Evolutionary conservation across 2,329 filamentous ascomycete genomes (phyloP).

Genomic region (Trichoderma asperellum): DNA sequence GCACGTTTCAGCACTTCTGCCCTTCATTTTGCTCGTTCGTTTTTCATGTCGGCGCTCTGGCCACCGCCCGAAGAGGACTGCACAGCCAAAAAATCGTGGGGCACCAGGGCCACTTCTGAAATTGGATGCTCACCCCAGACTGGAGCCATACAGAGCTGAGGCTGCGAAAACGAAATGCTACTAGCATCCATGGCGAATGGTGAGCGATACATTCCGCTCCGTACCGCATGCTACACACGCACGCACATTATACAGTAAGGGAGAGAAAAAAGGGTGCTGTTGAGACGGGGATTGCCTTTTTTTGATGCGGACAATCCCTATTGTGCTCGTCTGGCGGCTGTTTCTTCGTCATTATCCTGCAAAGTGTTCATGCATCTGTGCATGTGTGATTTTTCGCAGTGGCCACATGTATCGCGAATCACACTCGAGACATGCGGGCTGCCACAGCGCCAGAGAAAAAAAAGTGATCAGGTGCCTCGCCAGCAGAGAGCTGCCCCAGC

Average conservation of each 20-base stretch:
- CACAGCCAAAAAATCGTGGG: slow-evolving; percentile 22
- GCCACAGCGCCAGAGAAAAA: neutral
- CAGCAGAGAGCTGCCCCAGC: slow-evolving; percentile 21
- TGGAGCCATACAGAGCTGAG: slow-evolving; percentile 14
- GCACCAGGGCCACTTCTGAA: slow-evolving; percentile 25
- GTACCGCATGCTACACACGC: neutral
- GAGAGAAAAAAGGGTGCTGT: neutral
- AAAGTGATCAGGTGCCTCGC: slow-evolving; percentile 28
- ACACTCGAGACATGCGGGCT: slow-evolving; percentile 8
- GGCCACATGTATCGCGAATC: slow-evolving; percentile 10
- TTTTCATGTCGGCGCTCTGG: slow-evolving; percentile 12
- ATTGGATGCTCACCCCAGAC: slow-evolving; percentile 16
- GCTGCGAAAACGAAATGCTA: neutral
- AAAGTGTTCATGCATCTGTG: neutral
- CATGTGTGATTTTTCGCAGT: slow-evolving; percentile 3
- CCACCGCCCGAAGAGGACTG: slow-evolving; percentile 8
- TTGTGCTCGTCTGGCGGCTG: neutral
- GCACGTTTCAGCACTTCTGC: slow-evolving; percentile 19
- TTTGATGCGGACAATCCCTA: neutral
- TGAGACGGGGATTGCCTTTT: neutral
- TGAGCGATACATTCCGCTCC: neutral
- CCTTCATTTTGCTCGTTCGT: slow-evolving; percentile 15
- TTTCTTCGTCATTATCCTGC: neutral
- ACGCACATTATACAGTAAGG: too few relatives aligned
- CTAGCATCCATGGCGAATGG: neutral